Conservation (phyloP, 2,329 filamentous ascomycete genomes). For the Elsinoe ampelina region DNA sequence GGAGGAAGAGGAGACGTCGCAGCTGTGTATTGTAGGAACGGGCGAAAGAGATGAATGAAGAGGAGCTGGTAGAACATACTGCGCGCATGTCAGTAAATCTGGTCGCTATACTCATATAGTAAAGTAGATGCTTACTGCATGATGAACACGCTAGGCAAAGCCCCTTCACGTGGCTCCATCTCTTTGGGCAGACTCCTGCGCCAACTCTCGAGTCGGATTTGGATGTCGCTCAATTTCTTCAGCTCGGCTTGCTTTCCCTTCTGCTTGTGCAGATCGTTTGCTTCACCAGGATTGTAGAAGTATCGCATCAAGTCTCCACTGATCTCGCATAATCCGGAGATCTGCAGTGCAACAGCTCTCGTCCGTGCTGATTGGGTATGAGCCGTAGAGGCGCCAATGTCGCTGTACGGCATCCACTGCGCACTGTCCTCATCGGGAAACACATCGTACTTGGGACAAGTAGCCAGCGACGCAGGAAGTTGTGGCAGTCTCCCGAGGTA, state of each 20-base stretch:
- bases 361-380: slow-evolving; percentile 73
- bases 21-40: slow-evolving; percentile 84
- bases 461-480: slow-evolving; percentile 68
- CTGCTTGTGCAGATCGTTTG: slow-evolving; percentile 50
- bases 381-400: slow-evolving; percentile 64
- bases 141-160: slow-evolving; percentile 70
- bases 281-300: slow-evolving; percentile 64
- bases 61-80: slow-evolving; percentile 98
- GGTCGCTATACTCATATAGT: not conserved
- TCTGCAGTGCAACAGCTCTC: slow-evolving; percentile 69
- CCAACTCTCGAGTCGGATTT: slow-evolving; percentile 85
- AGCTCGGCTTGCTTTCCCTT: slow-evolving; percentile 73
- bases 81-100: slow-evolving; percentile 2
- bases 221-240: slow-evolving; percentile 86
- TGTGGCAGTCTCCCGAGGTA: slow-evolving; percentile 89
- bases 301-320: slow-evolving; percentile 80
- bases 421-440: slow-evolving; percentile 82
- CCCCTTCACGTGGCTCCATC: slow-evolving; percentile 80
- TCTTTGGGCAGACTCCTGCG: slow-evolving; percentile 73
- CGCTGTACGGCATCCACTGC: slow-evolving; percentile 80
- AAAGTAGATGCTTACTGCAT: slow-evolving; percentile 64
- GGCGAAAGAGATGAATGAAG: slow-evolving; percentile 90
- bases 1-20: slow-evolving; percentile 70
- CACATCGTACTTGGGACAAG: slow-evolving; percentile 80
- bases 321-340: slow-evolving; percentile 80